These are phyloP conservation scores for Colletotrichum lupini DNA, from an alignment of 2,329 filamentous ascomycete genomes.

Conservation along the genomic window DNA sequence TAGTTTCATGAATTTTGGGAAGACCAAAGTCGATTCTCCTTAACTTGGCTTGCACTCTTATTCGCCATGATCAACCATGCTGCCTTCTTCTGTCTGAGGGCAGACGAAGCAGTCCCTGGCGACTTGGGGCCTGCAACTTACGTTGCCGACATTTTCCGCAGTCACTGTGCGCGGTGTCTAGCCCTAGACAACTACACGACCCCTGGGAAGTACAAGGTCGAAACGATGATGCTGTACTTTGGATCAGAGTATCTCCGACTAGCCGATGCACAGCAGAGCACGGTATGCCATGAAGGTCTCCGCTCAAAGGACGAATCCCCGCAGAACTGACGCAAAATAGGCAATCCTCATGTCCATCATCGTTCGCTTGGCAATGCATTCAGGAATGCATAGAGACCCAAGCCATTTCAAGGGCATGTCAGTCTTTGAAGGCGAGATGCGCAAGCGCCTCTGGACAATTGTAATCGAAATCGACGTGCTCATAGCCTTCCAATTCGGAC, in stretches of 20 bases:
- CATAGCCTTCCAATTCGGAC: slow-evolving; percentile 56
- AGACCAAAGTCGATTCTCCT: slow-evolving; percentile 35
- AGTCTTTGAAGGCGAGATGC: slow-evolving; percentile 56
- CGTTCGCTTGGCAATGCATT: slow-evolving; percentile 49
- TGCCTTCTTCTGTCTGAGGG: slow-evolving; percentile 41
- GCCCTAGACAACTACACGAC: slow-evolving; percentile 44
- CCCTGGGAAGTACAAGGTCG: slow-evolving; percentile 37
- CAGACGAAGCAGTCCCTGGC: slow-evolving; percentile 40
- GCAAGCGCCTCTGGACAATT: slow-evolving; percentile 54
- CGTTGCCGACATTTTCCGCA: slow-evolving; percentile 39
- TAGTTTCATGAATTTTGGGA: slow-evolving; percentile 45
- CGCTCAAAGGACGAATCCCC: not conserved
- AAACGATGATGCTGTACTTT: slow-evolving; percentile 14
- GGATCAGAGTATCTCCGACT: slow-evolving; percentile 5
- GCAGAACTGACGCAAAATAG: not conserved
- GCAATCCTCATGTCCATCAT: slow-evolving; percentile 47
- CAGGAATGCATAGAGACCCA: slow-evolving; percentile 57
- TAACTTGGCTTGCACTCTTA: slow-evolving; percentile 44
- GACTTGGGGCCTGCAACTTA: slow-evolving; percentile 39
- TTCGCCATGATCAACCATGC: slow-evolving; percentile 44
- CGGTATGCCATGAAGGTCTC: not conserved
- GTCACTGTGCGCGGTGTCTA: slow-evolving; percentile 42
- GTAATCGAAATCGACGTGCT: slow-evolving; percentile 53
- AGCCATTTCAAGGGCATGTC: slow-evolving; percentile 52
- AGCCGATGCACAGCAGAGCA: slow-evolving; percentile 11